These are phyloP conservation scores for Cyberlindnera mrakii DNA, from an alignment of 805 yeast species.

Conservation along the genomic window DNA sequence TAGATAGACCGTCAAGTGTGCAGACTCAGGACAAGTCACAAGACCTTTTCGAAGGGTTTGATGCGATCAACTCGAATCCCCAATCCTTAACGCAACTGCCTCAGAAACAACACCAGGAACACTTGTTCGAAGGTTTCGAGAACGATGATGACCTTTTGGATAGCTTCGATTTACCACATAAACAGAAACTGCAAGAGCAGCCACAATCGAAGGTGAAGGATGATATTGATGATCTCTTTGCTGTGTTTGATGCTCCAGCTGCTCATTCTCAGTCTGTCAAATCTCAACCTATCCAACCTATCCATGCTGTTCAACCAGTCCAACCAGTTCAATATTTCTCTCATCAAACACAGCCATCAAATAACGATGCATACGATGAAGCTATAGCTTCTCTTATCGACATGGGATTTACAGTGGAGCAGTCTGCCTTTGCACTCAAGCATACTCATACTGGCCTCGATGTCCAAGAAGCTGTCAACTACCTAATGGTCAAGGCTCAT, in stretches of 20 bases:
- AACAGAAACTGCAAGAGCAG: neutral
- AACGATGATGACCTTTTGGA: slow-evolving; percentile 12
- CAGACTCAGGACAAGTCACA: neutral
- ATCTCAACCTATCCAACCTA: neutral
- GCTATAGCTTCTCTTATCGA: slow-evolving; percentile 66
- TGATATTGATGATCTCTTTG: slow-evolving; percentile 26
- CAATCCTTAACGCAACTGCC: neutral
- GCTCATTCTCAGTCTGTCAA: neutral
- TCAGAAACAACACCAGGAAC: slow-evolving; percentile 4
- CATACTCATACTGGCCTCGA: slow-evolving; percentile 46
- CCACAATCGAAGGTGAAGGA: slow-evolving; percentile 3
- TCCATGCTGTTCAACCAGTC: too few relatives aligned
- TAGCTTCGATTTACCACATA: slow-evolving; percentile 9
- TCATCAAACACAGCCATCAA: slow-evolving; percentile 1
- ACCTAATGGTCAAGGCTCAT: slow-evolving; percentile 57
- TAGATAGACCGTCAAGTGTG: slow-evolving; percentile 14
- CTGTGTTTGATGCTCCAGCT: slow-evolving; percentile 25
- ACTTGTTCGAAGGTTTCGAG: slow-evolving; percentile 20
- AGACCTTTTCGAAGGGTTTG: slow-evolving; percentile 22
- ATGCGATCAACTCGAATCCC: slow-evolving; percentile 1
- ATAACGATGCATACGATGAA: slow-evolving; percentile 31
- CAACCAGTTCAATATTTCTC: neutral
- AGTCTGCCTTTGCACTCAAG: slow-evolving; percentile 54
- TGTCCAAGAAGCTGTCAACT: slow-evolving; percentile 59
- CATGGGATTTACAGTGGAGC: slow-evolving; percentile 68